Evolutionary conservation across 495 filamentous ascomycete genomes (phyloP).

Genomic region (Lophiotrema nucula): DNA sequence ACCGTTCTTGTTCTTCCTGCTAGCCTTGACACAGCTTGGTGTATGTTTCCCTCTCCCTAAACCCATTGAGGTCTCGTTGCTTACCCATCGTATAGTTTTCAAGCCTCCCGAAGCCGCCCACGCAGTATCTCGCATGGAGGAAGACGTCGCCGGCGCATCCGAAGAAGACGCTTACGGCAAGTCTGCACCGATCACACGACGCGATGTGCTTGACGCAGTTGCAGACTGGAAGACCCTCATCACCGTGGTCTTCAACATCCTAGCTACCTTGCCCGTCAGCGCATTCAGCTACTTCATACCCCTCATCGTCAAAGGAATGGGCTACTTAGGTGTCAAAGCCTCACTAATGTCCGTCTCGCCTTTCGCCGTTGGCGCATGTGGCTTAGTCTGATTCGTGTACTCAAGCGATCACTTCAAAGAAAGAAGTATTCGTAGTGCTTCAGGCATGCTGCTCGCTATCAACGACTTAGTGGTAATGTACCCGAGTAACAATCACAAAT

Average conservation of each 20-base stretch:
- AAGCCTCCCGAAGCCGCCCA: slow-evolving; percentile 6
- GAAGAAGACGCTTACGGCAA: slow-evolving; percentile 4
- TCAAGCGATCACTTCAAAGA: slow-evolving; percentile 22
- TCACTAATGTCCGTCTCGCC: slow-evolving; percentile 25
- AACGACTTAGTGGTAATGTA: slow-evolving; percentile 18
- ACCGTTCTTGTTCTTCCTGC: slow-evolving; percentile 6
- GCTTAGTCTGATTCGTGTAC: slow-evolving; percentile 10
- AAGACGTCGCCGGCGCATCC: slow-evolving; percentile 2
- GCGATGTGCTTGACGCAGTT: slow-evolving; percentile 10
- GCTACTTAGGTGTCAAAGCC: slow-evolving; percentile 15
- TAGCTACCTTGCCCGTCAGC: slow-evolving; percentile 6
- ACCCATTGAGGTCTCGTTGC: too few relatives aligned
- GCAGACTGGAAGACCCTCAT: slow-evolving; percentile 15
- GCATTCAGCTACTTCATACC: slow-evolving; percentile 18
- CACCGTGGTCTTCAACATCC: slow-evolving; percentile 11
- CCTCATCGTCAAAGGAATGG: slow-evolving; percentile 21
- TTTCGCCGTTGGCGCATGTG: slow-evolving; percentile 20
- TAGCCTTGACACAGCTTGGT: slow-evolving; percentile 12
- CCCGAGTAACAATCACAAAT: background rate
- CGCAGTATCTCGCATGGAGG: slow-evolving; percentile 15
- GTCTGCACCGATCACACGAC: background rate
- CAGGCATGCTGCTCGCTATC: slow-evolving; percentile 16
- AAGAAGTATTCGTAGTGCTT: slow-evolving; percentile 3
- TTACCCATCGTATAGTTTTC: too few relatives aligned
- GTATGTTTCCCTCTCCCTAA: background rate